Conservation (phyloP, 1,284 basidiomycete genomes). For the Cystobasidiaceae sp. region DNA sequence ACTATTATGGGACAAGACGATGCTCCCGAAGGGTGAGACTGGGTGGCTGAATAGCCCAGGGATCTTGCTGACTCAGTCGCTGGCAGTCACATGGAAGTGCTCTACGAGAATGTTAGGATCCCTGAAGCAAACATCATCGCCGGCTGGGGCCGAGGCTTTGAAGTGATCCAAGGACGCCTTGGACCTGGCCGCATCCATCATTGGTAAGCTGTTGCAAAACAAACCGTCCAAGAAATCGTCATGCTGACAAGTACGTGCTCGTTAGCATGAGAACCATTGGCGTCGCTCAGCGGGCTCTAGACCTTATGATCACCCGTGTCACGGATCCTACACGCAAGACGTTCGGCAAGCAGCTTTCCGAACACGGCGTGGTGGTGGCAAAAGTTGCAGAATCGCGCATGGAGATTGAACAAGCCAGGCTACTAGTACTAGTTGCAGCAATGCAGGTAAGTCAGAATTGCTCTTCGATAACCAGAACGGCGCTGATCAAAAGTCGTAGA, state of each 20-base stretch:
- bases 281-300: conserved; percentile 74
- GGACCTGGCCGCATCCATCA: conserved; percentile 94
- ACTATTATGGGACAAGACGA: conserved; percentile 82
- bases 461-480: background rate
- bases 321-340: conserved; percentile 85
- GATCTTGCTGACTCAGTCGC: background rate
- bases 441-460: conserved; percentile 56
- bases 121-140: conserved; percentile 75
- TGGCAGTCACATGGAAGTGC: conserved; percentile 79
- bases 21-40: conserved; percentile 66
- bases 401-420: conserved; percentile 79
- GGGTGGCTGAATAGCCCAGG: background rate
- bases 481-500: no score
- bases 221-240: no score
- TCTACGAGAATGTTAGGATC: conserved; percentile 89
- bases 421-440: conserved; percentile 90
- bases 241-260: conserved; percentile 4
- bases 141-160: conserved; percentile 68
- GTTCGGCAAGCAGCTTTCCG: conserved; percentile 83
- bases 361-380: conserved; percentile 81
- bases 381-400: conserved; percentile 88
- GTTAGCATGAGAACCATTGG: conserved; percentile 84
- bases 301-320: conserved; percentile 83
- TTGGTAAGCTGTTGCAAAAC: no score
- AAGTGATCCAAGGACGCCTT: conserved; percentile 95